Conservation (phyloP, 768 basidiomycete species). For the Lactifluus pinguis region DNA sequence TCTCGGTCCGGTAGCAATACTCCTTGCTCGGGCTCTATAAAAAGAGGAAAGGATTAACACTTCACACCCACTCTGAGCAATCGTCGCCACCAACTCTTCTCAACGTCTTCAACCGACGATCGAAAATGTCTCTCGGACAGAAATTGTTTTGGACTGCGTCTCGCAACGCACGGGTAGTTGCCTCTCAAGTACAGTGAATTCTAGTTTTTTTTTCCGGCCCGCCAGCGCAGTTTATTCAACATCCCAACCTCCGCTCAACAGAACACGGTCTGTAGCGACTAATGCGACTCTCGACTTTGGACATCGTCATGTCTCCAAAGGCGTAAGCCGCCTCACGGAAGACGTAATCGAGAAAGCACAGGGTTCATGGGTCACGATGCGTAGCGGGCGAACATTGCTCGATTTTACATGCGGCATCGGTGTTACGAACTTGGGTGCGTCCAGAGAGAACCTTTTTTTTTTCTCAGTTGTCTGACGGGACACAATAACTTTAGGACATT, state of each 20-base stretch:
- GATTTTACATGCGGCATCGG: conserved; percentile 20
- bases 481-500: conserved; percentile 52
- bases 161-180: neutral
- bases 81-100: neutral
- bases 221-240: neutral
- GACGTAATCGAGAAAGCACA: conserved; percentile 10
- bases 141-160: neutral
- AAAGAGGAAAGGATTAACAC: too few relatives aligned
- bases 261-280: conserved; percentile 12
- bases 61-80: neutral
- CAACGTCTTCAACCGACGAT: neutral
- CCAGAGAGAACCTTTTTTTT: too few relatives aligned
- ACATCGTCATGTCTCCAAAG: conserved; percentile 14
- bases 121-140: conserved; percentile 1
- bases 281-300: conserved; percentile 7
- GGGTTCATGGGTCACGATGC: conserved; percentile 18
- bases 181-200: neutral
- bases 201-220: too few relatives aligned
- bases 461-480: neutral
- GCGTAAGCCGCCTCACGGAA: conserved; percentile 10
- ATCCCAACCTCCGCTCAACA: neutral
- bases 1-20: too few relatives aligned
- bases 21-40: too few relatives aligned
- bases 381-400: conserved; percentile 14
- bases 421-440: conserved; percentile 18